phyloP scores from a whole-genome alignment of 345 rosid genomes.

The Litchi chinensis region DNA sequence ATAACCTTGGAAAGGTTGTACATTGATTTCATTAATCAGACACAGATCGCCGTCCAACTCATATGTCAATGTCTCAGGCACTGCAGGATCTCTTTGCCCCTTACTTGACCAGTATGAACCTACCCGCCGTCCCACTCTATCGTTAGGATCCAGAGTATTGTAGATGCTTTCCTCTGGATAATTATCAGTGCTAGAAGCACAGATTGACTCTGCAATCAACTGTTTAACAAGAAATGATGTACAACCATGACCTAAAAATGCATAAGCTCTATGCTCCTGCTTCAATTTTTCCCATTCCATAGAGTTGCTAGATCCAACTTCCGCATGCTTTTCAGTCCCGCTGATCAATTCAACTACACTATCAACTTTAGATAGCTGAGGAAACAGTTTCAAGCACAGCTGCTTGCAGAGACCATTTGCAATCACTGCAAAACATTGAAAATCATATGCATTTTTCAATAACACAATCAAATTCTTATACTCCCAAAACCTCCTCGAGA shows the following conservation, averaged over 20 bases:
- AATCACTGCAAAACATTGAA: conserved; percentile 51
- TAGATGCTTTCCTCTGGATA: conserved; percentile 74
- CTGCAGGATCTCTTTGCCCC: conserved; percentile 64
- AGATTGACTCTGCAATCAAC: conserved; percentile 61
- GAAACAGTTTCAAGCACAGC: conserved; percentile 72
- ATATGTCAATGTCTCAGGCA: conserved; percentile 87
- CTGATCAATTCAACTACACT: conserved; percentile 43
- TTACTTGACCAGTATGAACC: conserved; percentile 96
- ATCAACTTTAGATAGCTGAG: conserved; percentile 50
- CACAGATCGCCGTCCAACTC: conserved; percentile 65
- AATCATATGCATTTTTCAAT: neutral
- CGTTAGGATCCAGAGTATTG: conserved; percentile 67
- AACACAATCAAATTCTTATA: neutral
- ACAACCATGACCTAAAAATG: conserved; percentile 59
- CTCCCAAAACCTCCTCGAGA: neutral
- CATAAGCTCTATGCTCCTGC: conserved; percentile 72
- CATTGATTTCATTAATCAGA: conserved; percentile 65
- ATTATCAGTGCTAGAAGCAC: conserved; percentile 94
- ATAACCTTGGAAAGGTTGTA: conserved; percentile 85
- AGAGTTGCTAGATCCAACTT: conserved; percentile 54
- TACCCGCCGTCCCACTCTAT: conserved; percentile 39
- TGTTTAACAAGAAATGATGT: conserved; percentile 36
- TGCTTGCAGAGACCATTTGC: conserved; percentile 57
- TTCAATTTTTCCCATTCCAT: conserved; percentile 47
- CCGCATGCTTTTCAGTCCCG: conserved; percentile 26